Evolutionary conservation across 176 grass and related monocot species (phyloP).

Genomic region (Eragrostis curvula): DNA sequence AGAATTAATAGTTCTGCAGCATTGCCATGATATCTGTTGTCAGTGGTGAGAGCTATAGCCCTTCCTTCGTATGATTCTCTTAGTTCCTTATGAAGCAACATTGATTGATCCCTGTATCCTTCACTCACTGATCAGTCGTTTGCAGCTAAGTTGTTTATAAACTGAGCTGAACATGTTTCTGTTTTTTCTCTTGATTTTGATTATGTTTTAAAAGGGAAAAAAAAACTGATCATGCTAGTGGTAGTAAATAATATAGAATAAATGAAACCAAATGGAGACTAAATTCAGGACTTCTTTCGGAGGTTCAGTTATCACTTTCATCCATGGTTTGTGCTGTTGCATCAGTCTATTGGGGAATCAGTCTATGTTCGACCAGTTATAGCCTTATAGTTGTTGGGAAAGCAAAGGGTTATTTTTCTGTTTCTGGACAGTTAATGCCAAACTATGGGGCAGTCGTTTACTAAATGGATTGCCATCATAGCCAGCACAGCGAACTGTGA

Average conservation of each 20-base stretch:
- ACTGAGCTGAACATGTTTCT: conserved; percentile 2
- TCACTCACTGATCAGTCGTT: neutral
- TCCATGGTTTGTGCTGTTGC: neutral
- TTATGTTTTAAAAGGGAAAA: neutral
- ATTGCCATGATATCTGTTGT: neutral
- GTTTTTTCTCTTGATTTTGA: conserved; percentile 7
- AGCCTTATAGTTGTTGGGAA: neutral
- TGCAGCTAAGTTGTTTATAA: conserved; percentile 5
- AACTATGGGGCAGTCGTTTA: neutral
- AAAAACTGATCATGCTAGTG: conserved; percentile 6
- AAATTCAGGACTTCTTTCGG: neutral
- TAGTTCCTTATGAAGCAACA: conserved; percentile 29
- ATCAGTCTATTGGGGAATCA: no score
- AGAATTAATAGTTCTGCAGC: conserved; percentile 15
- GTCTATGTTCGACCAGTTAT: neutral
- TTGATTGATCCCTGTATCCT: neutral
- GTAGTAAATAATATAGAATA: neutral
- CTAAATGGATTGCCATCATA: neutral
- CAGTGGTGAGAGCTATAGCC: conserved; percentile 2
- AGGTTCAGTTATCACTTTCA: neutral
- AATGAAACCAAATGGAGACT: neutral
- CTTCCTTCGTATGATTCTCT: neutral
- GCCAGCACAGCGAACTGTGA: neutral
- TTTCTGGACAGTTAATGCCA: neutral
- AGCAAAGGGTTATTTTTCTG: neutral